Evolutionary conservation across 805 yeast species (phyloP), one percentile per base, ranked within the genome.

Genomic region (Brettanomyces custersianus): DNA sequence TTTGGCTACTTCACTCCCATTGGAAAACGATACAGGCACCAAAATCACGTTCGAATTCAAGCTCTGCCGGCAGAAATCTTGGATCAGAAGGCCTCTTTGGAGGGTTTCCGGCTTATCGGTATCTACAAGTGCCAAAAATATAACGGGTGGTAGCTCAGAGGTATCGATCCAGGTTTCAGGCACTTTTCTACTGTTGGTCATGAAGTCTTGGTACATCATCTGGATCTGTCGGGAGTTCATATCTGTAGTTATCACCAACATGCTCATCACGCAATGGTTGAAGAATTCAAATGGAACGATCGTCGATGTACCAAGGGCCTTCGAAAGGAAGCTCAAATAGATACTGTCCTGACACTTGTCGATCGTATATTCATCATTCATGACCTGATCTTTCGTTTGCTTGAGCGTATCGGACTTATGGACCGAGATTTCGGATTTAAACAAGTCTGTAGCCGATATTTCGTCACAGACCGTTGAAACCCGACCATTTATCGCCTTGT

Each of bases 231-330:
- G 77, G 22, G 73, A 54, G 0, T 70, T 40, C 38, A 78, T 83
- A 11, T 57, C 44, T 17, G 74, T 65, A 17, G 84, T 72, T 4
- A 86, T 63, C 1, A 79, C 77, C 34, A 86, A 66, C 11, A 90
- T 52, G 29, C 87, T 81, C 3, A 84, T 70, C 2, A 86, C 72
- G 0, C 96, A 96, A 52, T 88, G 96, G 45, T 82, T 78, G 54
- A 87, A 77, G 4, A 86, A 78, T 55, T 90, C 96, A 52, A 83
- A 85, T 2, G 90, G 77, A 2, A 84, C 74, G 7, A 83, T 58
- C 6, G 68, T 67, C 11, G 73, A 68, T 10, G 80, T 66, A 4
- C 85, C 68, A 6, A 81, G 61, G 29, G 81, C 49, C 43, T 74
- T 70, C 21, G 77, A 66, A 44, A 81, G 66, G 43, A 76, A 66